These are phyloP conservation scores for Pestalotiopsis sp. DNA, from an alignment of 2,329 filamentous ascomycete genomes.

Conservation along the genomic window DNA sequence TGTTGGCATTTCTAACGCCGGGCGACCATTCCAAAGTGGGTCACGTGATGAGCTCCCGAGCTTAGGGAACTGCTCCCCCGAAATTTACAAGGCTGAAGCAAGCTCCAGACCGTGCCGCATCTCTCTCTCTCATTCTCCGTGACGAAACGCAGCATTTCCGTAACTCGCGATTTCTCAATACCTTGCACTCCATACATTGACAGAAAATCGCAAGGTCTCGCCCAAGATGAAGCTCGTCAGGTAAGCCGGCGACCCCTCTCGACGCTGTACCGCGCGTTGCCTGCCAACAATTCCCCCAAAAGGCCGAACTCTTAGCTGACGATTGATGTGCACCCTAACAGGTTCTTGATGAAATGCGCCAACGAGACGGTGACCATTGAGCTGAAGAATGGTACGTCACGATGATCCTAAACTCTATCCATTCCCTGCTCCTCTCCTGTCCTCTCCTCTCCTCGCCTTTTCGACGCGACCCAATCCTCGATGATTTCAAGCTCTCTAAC, in stretches of 20 bases:
- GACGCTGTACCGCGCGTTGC: constrained; percentile 45
- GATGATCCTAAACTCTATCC: background rate
- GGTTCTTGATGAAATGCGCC: constrained; percentile 98
- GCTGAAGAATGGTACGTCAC: constrained; percentile 84
- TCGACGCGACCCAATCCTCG: background rate
- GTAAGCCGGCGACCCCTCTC: constrained; percentile 55
- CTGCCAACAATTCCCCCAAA: constrained; percentile 25
- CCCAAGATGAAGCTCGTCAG: constrained; percentile 93
- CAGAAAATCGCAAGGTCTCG: constrained; percentile 17
- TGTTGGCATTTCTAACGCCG: background rate
- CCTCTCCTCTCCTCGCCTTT: background rate
- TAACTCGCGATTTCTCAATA: background rate
- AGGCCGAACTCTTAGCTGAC: constrained; percentile 32
- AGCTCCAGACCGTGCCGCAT: constrained; percentile 18
- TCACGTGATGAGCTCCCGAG: constrained; percentile 7
- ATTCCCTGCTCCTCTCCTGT: background rate
- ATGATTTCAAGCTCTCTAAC: background rate
- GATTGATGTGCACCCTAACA: constrained; percentile 41
- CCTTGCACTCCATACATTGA: constrained; percentile 1
- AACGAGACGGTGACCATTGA: constrained; percentile 99
- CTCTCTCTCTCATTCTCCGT: constrained; percentile 12
- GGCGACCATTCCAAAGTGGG: background rate
- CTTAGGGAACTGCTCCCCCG: background rate
- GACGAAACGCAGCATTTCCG: constrained; percentile 4
- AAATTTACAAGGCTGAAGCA: constrained; percentile 14